phyloP scores from a whole-genome alignment of 2,329 filamentous ascomycete genomes.

The Calcarisporium arbuscula region DNA sequence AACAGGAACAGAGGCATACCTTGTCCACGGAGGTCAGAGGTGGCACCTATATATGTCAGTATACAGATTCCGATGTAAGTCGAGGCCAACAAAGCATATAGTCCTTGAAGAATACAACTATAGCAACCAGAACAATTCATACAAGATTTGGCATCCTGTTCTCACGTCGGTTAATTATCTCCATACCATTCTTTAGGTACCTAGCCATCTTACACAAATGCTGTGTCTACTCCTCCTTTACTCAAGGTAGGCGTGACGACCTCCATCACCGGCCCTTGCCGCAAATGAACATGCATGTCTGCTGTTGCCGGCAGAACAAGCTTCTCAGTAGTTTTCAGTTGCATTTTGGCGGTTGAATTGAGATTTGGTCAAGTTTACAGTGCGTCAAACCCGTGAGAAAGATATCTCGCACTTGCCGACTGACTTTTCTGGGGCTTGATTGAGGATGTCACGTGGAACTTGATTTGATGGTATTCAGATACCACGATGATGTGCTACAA shows the following conservation, averaged over 20 bases:
- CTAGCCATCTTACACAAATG: conserved; percentile 36
- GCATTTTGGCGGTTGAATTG: no score
- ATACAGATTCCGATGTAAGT: neutral
- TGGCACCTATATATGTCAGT: conserved; percentile 27
- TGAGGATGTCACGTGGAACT: no score
- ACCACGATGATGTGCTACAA: no score
- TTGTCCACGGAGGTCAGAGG: conserved; percentile 52
- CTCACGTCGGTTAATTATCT: conserved; percentile 12
- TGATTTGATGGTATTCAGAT: no score
- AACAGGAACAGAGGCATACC: conserved; percentile 16
- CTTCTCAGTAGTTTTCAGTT: conserved; percentile 26
- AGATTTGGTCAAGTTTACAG: no score
- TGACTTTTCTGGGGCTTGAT: no score
- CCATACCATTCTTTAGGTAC: conserved; percentile 9
- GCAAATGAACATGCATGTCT: conserved; percentile 66
- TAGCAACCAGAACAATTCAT: conserved; percentile 6
- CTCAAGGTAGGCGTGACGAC: conserved; percentile 44
- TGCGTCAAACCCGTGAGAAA: no score
- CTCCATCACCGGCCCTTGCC: conserved; percentile 60
- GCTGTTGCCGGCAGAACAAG: conserved; percentile 56
- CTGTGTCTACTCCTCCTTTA: conserved; percentile 59
- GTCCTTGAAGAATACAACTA: neutral
- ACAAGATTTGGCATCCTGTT: conserved; percentile 54
- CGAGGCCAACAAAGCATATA: neutral
- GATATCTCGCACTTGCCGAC: no score